Conservation (phyloP, 2,329 filamentous ascomycete genomes). For the Penicillium thymicola region DNA sequence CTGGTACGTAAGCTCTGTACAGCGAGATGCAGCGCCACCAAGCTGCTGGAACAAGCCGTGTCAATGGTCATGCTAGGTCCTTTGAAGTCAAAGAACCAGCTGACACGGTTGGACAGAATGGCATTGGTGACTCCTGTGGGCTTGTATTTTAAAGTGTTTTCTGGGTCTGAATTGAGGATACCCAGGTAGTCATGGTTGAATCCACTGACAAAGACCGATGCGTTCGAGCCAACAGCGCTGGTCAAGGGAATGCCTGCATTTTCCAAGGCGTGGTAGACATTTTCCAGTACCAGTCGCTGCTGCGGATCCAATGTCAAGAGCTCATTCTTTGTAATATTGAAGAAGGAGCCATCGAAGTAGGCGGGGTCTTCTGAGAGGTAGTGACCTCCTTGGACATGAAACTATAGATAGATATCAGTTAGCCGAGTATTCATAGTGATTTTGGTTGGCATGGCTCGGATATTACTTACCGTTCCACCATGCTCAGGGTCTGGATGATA, state of each 20-base stretch:
- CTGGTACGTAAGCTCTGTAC: constrained; percentile 28
- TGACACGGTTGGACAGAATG: constrained; percentile 22
- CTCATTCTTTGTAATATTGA: constrained; percentile 30
- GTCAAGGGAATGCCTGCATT: constrained; percentile 28
- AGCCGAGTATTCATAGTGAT: background rate
- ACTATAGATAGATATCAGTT: constrained; percentile 7
- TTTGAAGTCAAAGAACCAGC: constrained; percentile 27
- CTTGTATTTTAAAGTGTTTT: constrained; percentile 22
- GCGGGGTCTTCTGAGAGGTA: constrained; percentile 30
- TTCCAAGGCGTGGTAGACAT: constrained; percentile 34
- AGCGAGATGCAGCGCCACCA: constrained; percentile 39
- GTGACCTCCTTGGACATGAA: constrained; percentile 24
- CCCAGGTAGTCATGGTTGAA: constrained; percentile 28
- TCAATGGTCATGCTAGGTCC: constrained; percentile 34
- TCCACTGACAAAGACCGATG: constrained; percentile 25
- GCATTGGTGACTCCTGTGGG: constrained; percentile 21
- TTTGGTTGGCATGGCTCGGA: background rate
- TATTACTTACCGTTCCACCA: constrained; percentile 29
- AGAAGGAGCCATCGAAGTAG: constrained; percentile 33
- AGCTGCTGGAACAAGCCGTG: constrained; percentile 44
- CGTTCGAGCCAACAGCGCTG: constrained; percentile 23
- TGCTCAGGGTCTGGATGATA: constrained; percentile 40
- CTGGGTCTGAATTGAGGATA: constrained; percentile 23
- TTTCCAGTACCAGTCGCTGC: constrained; percentile 34
- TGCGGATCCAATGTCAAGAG: constrained; percentile 32